Base-by-base conservation (phyloP, 768 basidiomycete genomes). In the Tulasnella sp. region DNA sequence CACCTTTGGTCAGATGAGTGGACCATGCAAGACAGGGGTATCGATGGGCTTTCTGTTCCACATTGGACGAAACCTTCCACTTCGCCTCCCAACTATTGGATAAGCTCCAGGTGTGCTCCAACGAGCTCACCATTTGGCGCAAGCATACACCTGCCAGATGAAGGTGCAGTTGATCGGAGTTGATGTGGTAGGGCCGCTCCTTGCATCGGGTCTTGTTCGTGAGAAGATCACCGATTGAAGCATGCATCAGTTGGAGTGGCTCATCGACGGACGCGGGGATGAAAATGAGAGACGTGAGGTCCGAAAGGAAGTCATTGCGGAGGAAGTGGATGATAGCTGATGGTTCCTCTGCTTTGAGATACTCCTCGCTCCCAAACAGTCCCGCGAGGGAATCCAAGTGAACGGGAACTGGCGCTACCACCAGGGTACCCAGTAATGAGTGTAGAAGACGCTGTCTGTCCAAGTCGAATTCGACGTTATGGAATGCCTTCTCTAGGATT, bases 261-360 rank as follows among this genome's bases (percentile, higher is more conserved):
- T 29, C 22, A 14, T 4, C 16, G 52, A 29, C 90, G 90, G 76
- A 88, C 88, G 73, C 87, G 86, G 17, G 89, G 91, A 74, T 90
- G 52, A 12, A 16, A 29, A 59, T 8, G 8, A 59, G 26, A 22
- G 52, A 12, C 11, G 11, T 32, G 52, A 59, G 26, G 5, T 59
- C 52, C 52, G 9, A 7, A 7, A 59, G 26, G 32, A 59, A 26
- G 19, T 59, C 52, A 5, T 29, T 14, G 4, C 52, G 52, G 5
- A 59, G 52, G 32, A 26, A 59, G 11, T 32, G 52, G 22, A 59
- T 12, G 26, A 32, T 29, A 12, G 12, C 8, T 1, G 22, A 4
- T 32, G 22, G 52, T 26, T 32, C 52, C 5, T 0, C 52, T 2
- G 8, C 5, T 32, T 59, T 29, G 52, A 3, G 14, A 5, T 26